Evolutionary conservation across 1,139 yeast genomes (phyloP), one percentile per base, ranked within the genome.

Genomic region (Suhomyces coccinellae): DNA sequence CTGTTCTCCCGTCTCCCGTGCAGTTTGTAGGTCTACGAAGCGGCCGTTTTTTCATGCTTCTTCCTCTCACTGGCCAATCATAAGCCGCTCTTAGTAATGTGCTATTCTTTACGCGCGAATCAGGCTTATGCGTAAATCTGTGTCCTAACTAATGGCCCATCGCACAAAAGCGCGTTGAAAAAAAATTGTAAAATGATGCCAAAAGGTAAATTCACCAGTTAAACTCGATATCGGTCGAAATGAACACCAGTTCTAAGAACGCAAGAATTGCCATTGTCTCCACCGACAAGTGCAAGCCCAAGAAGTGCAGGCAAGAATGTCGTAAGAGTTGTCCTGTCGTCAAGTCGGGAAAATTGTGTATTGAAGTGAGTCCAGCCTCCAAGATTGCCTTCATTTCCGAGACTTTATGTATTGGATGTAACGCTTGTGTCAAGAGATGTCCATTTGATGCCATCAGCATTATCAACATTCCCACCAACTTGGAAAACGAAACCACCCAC

Each of bases 341-440:
- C 47, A 85, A 95, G 65, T 91, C 99, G 2, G 99, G 99, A 48
- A 93, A 91, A 68, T 80, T 91, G 52, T 93, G 99, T 84, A 93
- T 93, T 61, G 99, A 93, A 70, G 99, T 93, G 40, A 73, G 89
- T 0, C 96, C 98, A 49, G 79, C 85, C 26, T 83, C 88, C 49
- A 93, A 93, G 66, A 89, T 93, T 62, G 96, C 98, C 20, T 93
- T 91, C 66, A 88, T 93, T 52, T 88, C 97, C n/a, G 99, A 93
- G 67, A 87, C 76, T 36, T 76, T 93, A 64, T 93, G 99, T 80
- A 93, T 93, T 61, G 99, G 99, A 66, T 93, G 99, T 77, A 99
- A 99, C 90, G 93, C 93, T 60, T 93, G 99, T 79, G 96, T 90
- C 42, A 93, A 93, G 69, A 93, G 90, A 67, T 93, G 99, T 72